Evolutionary conservation across 2,329 filamentous ascomycete species (phyloP).

Genomic region (Fusarium mundagurra): DNA sequence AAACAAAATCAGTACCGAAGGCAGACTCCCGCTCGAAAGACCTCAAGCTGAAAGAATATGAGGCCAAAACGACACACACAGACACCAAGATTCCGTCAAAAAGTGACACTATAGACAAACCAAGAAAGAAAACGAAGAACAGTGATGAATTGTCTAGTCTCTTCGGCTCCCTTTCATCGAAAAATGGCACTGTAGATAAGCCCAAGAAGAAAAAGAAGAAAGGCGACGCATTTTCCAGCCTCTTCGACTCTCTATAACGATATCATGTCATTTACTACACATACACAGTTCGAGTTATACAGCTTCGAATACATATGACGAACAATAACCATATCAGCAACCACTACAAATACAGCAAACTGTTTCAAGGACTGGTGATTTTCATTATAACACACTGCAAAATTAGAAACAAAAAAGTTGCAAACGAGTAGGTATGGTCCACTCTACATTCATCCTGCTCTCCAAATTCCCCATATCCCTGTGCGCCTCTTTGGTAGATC

Average conservation of each 20-base stretch:
- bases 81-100: constrained; percentile 44
- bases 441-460: constrained; percentile 30
- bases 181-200: constrained; percentile 50
- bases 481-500: constrained; percentile 42
- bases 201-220: constrained; percentile 67
- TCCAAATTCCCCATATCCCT: constrained; percentile 39
- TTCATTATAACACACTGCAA: constrained; percentile 43
- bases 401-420: constrained; percentile 31
- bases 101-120: constrained; percentile 51
- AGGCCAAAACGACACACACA: constrained; percentile 3
- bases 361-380: constrained; percentile 27
- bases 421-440: constrained; percentile 33
- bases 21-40: not conserved
- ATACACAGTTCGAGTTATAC: not conserved
- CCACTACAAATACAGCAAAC: not conserved
- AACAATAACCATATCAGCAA: not conserved
- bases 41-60: not conserved
- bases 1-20: not conserved
- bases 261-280: not conserved
- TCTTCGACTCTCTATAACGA: constrained; percentile 70
- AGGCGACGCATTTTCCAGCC: constrained; percentile 69
- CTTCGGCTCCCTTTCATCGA: constrained; percentile 38
- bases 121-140: constrained; percentile 66
- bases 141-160: constrained; percentile 76
- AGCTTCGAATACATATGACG: not conserved